Evolutionary conservation across 2,329 filamentous ascomycete species (phyloP), one percentile per base, ranked within the genome.

Genomic region (Alternaria triticina): DNA sequence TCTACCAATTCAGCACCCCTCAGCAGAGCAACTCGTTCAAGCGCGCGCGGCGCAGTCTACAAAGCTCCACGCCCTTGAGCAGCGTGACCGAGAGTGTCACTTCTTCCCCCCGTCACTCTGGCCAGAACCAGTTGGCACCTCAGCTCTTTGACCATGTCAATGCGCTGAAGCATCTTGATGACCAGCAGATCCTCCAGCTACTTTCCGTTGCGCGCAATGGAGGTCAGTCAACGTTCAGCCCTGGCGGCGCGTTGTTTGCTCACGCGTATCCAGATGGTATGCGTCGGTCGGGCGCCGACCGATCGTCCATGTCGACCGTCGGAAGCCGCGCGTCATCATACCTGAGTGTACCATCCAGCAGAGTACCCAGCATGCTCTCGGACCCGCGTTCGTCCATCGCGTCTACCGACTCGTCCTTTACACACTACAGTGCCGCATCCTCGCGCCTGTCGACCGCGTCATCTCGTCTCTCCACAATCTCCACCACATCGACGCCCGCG

Each of bases 71-170:
- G 55, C 76, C 77, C 45, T 69, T 80, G 61, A 73, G 73, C 64
- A 78, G 74, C 69, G 75, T 79, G 52, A 74, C 73, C 54, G 77
- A 79, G 56, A 77, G 74, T 74, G 71, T 77, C 52, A 75, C 77
- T 28, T 76, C 77, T 27, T 79, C 77, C 27, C 77, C 77, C 22
- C 73, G 76, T 55, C 71, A 75, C 27, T 78, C 77, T 20, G 70
- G 72, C 60, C 75, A 79, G 54, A 68, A 69, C 27, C 70, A 70
- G 40, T 72, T 80, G 64, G 77, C 76, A 23, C 76, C 76, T 25
- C 77, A 79, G 36, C 74, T 80, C 57, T 77, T 80, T 64, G 73
- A 78, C 33, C 77, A 80, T 67, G 79, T 80, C 64, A 77, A 80
- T 69, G 78, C 75, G 36, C 64, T 80, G 46, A 80, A 80, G 60